These are phyloP conservation scores for Monilinia laxa DNA, from an alignment of 2,329 filamentous ascomycete species.

Conservation along the genomic window DNA sequence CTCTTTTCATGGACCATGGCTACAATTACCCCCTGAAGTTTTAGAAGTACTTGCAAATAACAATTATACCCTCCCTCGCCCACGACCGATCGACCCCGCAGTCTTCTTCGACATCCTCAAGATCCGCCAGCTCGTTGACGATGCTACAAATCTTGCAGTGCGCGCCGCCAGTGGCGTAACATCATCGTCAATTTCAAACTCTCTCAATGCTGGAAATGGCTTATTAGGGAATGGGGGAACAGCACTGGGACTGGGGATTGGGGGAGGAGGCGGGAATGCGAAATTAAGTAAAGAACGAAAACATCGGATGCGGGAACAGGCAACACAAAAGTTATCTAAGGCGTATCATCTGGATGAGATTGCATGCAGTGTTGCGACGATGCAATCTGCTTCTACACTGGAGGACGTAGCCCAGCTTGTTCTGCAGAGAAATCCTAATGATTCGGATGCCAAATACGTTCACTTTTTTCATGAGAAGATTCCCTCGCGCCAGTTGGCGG, in stretches of 20 bases:
- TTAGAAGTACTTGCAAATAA: conserved; percentile 76
- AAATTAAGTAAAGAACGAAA: conserved; percentile 75
- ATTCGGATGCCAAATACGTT: conserved; percentile 79
- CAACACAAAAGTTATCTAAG: conserved; percentile 71
- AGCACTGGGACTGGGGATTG: conserved; percentile 58
- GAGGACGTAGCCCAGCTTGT: conserved; percentile 75
- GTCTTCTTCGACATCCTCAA: conserved; percentile 83
- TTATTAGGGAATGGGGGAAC: conserved; percentile 48
- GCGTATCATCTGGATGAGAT: conserved; percentile 83
- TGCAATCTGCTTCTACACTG: conserved; percentile 75
- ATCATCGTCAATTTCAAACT: conserved; percentile 60
- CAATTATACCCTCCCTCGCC: conserved; percentile 75
- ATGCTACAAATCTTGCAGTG: conserved; percentile 74
- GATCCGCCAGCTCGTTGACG: conserved; percentile 76
- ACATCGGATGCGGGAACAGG: conserved; percentile 77
- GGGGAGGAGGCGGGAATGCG: conserved; percentile 55
- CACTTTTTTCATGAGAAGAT: conserved; percentile 94
- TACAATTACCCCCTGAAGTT: conserved; percentile 74
- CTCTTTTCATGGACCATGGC: conserved; percentile 80
- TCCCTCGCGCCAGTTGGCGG: conserved; percentile 68
- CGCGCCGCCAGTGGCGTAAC: conserved; percentile 73
- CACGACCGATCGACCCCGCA: conserved; percentile 74
- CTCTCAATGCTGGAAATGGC: conserved; percentile 51
- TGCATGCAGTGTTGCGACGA: conserved; percentile 76
- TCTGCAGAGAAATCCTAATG: conserved; percentile 64